Evolutionary conservation across 148 eudicot genomes (phyloP).

Genomic region (Fagopyrum homotropicum): DNA sequence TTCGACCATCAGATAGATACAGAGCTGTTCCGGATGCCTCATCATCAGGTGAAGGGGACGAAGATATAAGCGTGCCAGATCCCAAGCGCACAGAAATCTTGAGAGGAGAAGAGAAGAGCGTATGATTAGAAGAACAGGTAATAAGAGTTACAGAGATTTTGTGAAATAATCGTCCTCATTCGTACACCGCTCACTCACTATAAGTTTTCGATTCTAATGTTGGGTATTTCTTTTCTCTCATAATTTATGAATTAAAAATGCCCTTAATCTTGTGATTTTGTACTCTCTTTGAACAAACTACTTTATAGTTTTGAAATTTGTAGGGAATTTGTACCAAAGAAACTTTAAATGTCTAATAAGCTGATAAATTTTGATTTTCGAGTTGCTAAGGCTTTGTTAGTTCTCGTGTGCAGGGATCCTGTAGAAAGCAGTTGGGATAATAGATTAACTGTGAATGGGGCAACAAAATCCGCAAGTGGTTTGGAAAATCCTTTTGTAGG

Average conservation of each 20-base stretch:
- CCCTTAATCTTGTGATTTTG: neutral
- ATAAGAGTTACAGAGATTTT: too few species aligned
- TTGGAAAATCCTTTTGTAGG: conserved; percentile 64
- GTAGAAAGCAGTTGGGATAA: conserved; percentile 31
- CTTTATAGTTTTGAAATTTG: neutral
- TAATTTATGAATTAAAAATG: neutral
- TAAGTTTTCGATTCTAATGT: neutral
- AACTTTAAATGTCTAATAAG: neutral
- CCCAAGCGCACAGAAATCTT: neutral
- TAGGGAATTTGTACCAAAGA: neutral
- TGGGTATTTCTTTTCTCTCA: neutral
- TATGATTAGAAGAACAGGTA: too few species aligned
- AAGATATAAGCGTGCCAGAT: too few species aligned
- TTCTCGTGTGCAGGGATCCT: conserved; percentile 31
- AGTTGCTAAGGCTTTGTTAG: conserved; percentile 14
- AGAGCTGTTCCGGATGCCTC: conserved; percentile 59
- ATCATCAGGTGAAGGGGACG: too few species aligned
- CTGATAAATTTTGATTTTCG: neutral
- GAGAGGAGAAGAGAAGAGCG: neutral
- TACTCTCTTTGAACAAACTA: neutral
- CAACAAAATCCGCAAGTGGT: conserved; percentile 26
- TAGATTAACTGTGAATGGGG: conserved; percentile 24
- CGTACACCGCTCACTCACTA: neutral
- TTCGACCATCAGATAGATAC: conserved; percentile 29
- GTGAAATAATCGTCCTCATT: neutral